phyloP scores from a whole-genome alignment of 1,284 basidiomycete species.

The Cystobasidium sp. region DNA sequence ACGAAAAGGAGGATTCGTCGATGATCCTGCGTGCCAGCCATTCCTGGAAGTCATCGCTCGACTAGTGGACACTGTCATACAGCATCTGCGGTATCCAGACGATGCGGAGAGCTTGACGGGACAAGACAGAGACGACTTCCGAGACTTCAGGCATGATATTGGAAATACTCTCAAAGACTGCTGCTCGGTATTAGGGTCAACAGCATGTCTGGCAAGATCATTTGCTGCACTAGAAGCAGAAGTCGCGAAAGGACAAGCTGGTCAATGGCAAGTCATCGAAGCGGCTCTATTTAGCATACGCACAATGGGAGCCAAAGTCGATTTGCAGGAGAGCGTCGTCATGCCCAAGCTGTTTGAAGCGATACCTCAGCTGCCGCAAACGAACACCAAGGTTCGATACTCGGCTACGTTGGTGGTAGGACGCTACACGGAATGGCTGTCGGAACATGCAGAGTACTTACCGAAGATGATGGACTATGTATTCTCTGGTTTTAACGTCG shows the following conservation, averaged over 20 bases:
- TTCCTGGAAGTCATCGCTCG: constrained; percentile 81
- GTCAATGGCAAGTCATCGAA: constrained; percentile 93
- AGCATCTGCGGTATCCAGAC: constrained; percentile 88
- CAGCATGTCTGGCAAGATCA: constrained; percentile 73
- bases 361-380: constrained; percentile 78
- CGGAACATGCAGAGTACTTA: constrained; percentile 85
- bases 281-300: constrained; percentile 97
- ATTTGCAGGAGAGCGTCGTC: constrained; percentile 78
- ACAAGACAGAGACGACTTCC: constrained; percentile 91
- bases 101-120: constrained; percentile 70
- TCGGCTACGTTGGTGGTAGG: constrained; percentile 93
- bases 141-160: constrained; percentile 95
- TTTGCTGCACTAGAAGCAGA: constrained; percentile 51
- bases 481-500: constrained; percentile 78
- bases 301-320: constrained; percentile 95
- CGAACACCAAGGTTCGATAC: constrained; percentile 90
- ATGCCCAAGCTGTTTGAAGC: constrained; percentile 95
- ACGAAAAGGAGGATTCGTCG: constrained; percentile 49
- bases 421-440: constrained; percentile 97
- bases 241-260: constrained; percentile 50
- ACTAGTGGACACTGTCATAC: constrained; percentile 84
- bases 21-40: constrained; percentile 58
- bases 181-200: constrained; percentile 88
- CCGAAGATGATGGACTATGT: constrained; percentile 86
- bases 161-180: constrained; percentile 99